phyloP scores from a whole-genome alignment of 2,329 filamentous ascomycete species.

The Penicillium italicum region DNA sequence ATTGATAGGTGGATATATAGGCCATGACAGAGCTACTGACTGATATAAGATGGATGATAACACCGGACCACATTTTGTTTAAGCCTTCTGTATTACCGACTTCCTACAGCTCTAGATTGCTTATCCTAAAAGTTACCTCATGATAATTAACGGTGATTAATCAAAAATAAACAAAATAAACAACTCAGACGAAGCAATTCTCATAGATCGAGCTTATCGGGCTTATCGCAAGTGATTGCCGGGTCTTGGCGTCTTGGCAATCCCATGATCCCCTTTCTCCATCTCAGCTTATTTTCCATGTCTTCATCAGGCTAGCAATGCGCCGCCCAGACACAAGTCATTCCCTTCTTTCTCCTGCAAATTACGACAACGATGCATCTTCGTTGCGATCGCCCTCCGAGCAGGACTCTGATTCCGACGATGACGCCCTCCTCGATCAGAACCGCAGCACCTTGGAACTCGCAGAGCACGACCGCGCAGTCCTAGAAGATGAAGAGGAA shows the following conservation, averaged over 20 bases:
- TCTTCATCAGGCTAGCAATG: slow-evolving; percentile 26
- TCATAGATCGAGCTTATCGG: background rate
- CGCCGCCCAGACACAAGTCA: slow-evolving; percentile 20
- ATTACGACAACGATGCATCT: slow-evolving; percentile 66
- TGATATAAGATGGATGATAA: too few relatives aligned
- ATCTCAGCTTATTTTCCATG: slow-evolving; percentile 19
- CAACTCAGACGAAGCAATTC: background rate
- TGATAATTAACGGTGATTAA: too few relatives aligned
- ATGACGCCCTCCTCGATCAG: slow-evolving; percentile 64
- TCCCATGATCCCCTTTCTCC: slow-evolving; percentile 8
- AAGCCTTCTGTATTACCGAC: too few relatives aligned
- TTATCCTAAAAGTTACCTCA: too few relatives aligned
- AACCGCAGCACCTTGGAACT: slow-evolving; percentile 68
- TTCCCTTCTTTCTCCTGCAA: slow-evolving; percentile 60
- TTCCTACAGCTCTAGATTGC: too few relatives aligned
- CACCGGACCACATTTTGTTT: too few relatives aligned
- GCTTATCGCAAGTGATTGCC: slow-evolving; percentile 8
- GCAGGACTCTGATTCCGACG: slow-evolving; percentile 72
- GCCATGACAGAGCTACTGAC: too few relatives aligned
- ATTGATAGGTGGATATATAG: too few relatives aligned
- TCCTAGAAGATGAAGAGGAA: slow-evolving; percentile 71
- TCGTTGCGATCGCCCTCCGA: slow-evolving; percentile 61
- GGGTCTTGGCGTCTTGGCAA: slow-evolving; percentile 7
- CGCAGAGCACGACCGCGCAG: slow-evolving; percentile 64
- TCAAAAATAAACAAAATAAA: background rate